Evolutionary conservation across 2,329 filamentous ascomycete genomes (phyloP).

Genomic region (Trichophaea hybrida): DNA sequence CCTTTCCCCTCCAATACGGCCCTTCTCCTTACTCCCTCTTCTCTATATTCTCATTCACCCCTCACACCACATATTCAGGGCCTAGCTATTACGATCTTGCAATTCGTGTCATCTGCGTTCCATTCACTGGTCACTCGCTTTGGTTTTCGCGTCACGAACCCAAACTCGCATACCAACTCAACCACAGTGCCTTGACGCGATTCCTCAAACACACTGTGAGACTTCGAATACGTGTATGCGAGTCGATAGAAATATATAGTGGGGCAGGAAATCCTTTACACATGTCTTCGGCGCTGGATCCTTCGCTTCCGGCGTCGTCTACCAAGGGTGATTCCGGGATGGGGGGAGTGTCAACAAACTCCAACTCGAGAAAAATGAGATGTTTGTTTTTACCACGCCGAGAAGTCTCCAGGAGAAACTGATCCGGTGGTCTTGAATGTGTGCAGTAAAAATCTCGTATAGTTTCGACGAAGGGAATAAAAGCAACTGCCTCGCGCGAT

Average conservation of each 20-base stretch:
- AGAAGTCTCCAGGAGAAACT: neutral
- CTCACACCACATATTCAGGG: neutral
- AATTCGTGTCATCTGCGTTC: neutral
- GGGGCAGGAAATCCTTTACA: neutral
- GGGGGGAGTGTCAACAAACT: neutral
- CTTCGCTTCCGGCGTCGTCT: neutral
- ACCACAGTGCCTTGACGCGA: neutral
- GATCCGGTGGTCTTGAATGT: neutral
- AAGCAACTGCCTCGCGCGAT: conserved; percentile 76
- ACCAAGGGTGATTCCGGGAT: neutral
- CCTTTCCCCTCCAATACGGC: neutral
- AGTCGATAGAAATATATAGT: neutral
- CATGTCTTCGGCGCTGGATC: neutral
- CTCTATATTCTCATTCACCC: neutral
- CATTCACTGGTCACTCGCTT: neutral
- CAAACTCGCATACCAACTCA: neutral
- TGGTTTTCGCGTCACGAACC: neutral
- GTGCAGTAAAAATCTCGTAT: conserved; percentile 82
- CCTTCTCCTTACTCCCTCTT: neutral
- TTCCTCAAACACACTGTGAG: neutral
- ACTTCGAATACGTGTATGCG: neutral
- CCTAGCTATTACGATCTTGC: neutral
- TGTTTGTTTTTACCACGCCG: neutral
- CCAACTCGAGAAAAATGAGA: conserved; percentile 2
- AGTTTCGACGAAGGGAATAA: conserved; percentile 84